These are phyloP conservation scores for Pezicula radicicola DNA, from an alignment of 2,329 filamentous ascomycete genomes.

Conservation along the genomic window DNA sequence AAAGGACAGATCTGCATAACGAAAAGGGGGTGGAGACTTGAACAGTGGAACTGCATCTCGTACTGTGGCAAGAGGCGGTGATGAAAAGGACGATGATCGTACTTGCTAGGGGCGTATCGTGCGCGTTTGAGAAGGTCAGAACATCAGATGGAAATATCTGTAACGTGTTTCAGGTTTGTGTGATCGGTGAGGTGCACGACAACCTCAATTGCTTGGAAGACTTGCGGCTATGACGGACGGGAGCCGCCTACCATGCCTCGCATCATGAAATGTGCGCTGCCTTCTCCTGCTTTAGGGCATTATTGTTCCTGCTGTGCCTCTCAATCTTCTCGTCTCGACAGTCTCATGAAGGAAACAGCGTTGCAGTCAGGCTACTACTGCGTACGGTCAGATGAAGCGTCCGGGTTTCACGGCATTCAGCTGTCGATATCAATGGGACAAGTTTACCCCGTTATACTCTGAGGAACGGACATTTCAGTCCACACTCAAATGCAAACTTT, in stretches of 20 bases:
- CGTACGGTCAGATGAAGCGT: too few species aligned
- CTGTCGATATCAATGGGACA: too few species aligned
- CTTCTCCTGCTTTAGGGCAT: too few species aligned
- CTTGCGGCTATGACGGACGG: neutral
- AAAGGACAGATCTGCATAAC: neutral
- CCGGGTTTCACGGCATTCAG: too few species aligned
- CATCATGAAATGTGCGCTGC: neutral
- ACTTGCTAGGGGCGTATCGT: too few species aligned
- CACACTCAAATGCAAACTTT: too few species aligned
- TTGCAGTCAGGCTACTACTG: too few species aligned
- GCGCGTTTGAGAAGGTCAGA: neutral
- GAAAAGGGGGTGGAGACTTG: neutral
- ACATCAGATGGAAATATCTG: constrained; percentile 1
- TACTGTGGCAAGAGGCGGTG: neutral
- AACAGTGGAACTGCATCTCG: neutral
- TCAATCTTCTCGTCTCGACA: too few species aligned
- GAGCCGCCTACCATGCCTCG: neutral
- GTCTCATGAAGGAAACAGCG: too few species aligned
- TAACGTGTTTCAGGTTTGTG: constrained; percentile 1
- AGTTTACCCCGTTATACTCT: too few species aligned
- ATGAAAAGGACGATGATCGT: neutral
- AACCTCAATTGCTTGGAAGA: neutral
- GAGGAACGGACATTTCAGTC: too few species aligned
- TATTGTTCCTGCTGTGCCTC: too few species aligned
- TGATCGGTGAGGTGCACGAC: neutral